A percentile compares a stretch with the other conserved stretches of the same genome.
phyloP scores from a whole-genome alignment of 176 grass and related monocot species.

The sorghum (Sorghum bicolor) region Sorghum_bicolor_NCBIv3 NC_012878.2:51378001-51378500 shows the following conservation, averaged over 20 bases:
- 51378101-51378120: background rate
- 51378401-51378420: conserved; percentile 18
- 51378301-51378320: background rate
- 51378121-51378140: background rate
- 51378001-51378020: too few relatives aligned
- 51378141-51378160: background rate
- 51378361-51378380: background rate
- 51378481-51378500: conserved; percentile 53
- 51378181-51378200: too few relatives aligned
- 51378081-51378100: background rate
- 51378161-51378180: background rate
- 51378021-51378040: too few relatives aligned
- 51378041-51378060: background rate
- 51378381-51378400: background rate
- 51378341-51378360: background rate
- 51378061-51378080: background rate
- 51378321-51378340: background rate
- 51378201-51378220: background rate
- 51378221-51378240: background rate
- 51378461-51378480: conserved; percentile 49
- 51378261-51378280: background rate
- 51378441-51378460: conserved; percentile 70
- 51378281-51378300: background rate
- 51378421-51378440: conserved; percentile 56
- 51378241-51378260: background rate